Percentiles rank a stretch among this genome's conserved stretches.
Evolutionary conservation across 2,329 filamentous ascomycete genomes (phyloP).

Genomic region (Pseudopithomyces chartarum): DNA sequence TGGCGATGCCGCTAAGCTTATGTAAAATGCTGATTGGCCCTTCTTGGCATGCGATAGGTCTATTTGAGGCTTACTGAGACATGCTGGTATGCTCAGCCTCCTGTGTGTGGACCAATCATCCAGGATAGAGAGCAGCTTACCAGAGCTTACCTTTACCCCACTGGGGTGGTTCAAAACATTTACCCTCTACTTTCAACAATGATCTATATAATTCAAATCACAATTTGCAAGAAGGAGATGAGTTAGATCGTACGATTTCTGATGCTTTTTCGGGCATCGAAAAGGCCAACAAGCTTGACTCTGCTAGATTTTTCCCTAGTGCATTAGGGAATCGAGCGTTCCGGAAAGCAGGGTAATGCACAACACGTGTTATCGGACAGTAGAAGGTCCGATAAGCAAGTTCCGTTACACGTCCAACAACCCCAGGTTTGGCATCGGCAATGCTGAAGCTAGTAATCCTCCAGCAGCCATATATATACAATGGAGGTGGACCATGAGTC

Average conservation of each 20-base stretch:
- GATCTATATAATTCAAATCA: too few relatives aligned
- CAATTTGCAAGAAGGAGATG: too few relatives aligned
- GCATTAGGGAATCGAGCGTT: neutral
- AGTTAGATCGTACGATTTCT: too few relatives aligned
- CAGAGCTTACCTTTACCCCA: neutral
- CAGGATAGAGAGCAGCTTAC: neutral
- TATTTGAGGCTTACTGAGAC: neutral
- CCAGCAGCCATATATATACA: neutral
- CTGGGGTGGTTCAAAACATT: neutral
- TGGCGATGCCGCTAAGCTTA: neutral
- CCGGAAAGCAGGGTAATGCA: slow-evolving; percentile 1
- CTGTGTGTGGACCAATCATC: neutral
- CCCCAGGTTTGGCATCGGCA: neutral
- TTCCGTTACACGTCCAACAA: neutral
- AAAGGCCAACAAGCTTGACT: too few relatives aligned
- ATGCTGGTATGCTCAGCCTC: neutral
- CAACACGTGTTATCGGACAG: slow-evolving; percentile 3
- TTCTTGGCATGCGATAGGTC: neutral
- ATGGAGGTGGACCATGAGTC: neutral
- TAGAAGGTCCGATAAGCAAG: neutral
- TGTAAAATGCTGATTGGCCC: neutral
- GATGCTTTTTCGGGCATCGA: too few relatives aligned
- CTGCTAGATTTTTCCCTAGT: too few relatives aligned
- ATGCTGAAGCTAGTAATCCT: neutral
- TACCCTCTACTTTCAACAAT: neutral